Base-by-base conservation (phyloP, 306 rosid genomes). In the Gastrolobium villosum region DNA sequence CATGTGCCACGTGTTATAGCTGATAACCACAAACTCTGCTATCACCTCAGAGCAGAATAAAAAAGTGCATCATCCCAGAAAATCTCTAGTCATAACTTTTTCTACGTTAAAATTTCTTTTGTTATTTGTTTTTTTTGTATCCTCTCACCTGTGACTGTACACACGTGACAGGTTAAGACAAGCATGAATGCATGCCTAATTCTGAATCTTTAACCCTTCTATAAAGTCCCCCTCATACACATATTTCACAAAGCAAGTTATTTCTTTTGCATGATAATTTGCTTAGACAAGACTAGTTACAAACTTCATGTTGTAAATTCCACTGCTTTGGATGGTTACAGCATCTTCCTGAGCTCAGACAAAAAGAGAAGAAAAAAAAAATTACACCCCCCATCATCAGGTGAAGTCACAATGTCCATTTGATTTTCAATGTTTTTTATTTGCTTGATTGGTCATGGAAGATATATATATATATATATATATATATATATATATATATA, bases 101-200 rank as follows among this genome's bases (percentile, higher is more conserved):
- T 2, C 69, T 34, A 10, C 15, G 35, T 67, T 79, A 39, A 55
- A 54, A 14, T 37, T 40, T 46, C 13, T 1, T 28, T 28, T 70
- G 62, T 26, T 68, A 32, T 41, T n/a, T 0, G 1, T 36, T 50
- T 13, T 56, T 73, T 30, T 70, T 57, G 35, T 48, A 39, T n/a
- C 37, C 63, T 68, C 52, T 72, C 63, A 15, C 84, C 61, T 87
- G 78, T 77, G 88, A 89, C 72, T 66, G 82, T 65, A 14, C 71
- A 69, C 90, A 86, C 84, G 92, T 86, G 96, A 88, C 84, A 74
- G 63, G 85, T 77, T 61, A 75, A 32, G 86, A 87, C 90, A 71
- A 83, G 86, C 60, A 39, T 13, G 15, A 75, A 31, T 83, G 76
- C 87, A 65, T 65, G 68, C 73, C 54, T 78, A 52, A 10, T 5